phyloP scores from a whole-genome alignment of 2,329 filamentous ascomycete genomes.

The Neopestalotiopsis sp. region DNA sequence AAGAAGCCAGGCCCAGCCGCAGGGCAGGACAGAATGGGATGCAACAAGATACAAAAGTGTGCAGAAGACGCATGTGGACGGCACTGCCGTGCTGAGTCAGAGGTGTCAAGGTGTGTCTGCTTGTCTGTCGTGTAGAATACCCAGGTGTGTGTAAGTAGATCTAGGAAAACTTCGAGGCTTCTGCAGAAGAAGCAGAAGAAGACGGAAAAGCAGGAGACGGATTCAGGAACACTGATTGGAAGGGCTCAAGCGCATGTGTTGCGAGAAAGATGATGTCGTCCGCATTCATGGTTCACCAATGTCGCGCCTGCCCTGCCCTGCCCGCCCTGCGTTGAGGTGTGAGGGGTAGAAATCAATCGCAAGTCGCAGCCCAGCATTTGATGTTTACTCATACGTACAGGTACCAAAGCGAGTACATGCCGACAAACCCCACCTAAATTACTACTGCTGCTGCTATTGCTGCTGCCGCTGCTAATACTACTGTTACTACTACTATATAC shows the following conservation, averaged over 20 bases:
- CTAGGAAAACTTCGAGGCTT: not conserved
- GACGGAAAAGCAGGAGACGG: not conserved
- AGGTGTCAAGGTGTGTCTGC: not conserved
- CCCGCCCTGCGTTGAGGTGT: not conserved
- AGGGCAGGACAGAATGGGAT: not conserved
- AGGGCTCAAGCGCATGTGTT: not conserved
- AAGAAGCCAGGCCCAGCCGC: not conserved
- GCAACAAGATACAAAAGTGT: not conserved
- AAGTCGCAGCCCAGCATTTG: not conserved
- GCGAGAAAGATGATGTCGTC: not conserved
- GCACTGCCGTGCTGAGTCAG: constrained; percentile 11
- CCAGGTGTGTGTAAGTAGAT: too few relatives aligned
- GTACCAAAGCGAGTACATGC: not conserved
- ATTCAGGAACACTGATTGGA: not conserved
- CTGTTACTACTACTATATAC: too few relatives aligned
- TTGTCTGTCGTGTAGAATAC: not conserved
- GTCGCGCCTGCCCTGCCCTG: not conserved
- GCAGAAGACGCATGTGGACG: not conserved
- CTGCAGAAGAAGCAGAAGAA: not conserved
- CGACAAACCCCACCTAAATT: not conserved
- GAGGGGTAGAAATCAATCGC: constrained; percentile 5
- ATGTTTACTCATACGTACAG: constrained; percentile 3
- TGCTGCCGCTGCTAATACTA: too few relatives aligned
- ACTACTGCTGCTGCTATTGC: not conserved
- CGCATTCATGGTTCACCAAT: not conserved